Conservation (phyloP, 73 alveolate species). For the Strombidium stylifer region DNA sequence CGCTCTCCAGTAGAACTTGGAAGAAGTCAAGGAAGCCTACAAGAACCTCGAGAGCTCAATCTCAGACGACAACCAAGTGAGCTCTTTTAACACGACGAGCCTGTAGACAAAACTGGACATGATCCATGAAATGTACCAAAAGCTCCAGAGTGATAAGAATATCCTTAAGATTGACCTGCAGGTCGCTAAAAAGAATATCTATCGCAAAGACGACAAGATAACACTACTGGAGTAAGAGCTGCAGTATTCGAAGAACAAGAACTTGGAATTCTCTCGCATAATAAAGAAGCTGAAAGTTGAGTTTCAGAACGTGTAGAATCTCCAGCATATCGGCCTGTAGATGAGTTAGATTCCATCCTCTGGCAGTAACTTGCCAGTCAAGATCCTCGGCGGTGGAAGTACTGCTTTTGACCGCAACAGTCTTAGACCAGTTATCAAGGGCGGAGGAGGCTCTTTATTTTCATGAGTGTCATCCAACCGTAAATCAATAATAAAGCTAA, state of each 20-base stretch:
- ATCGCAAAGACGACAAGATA: conserved; percentile 74
- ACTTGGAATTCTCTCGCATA: too few relatives aligned
- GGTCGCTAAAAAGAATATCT: conserved; percentile 76
- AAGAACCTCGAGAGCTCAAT: conserved; percentile 45
- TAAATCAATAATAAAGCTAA: too few relatives aligned
- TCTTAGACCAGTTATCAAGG: too few relatives aligned
- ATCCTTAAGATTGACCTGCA: conserved; percentile 81
- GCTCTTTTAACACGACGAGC: conserved; percentile 65
- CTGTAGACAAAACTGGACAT: conserved; percentile 77
- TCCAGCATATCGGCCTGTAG: too few relatives aligned
- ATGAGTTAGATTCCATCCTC: too few relatives aligned
- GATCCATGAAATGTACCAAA: conserved; percentile 83
- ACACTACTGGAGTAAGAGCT: conserved; percentile 40
- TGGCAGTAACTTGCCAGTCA: too few relatives aligned
- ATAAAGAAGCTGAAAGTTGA: too few relatives aligned
- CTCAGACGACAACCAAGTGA: conserved; percentile 65
- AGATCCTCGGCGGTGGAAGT: too few relatives aligned
- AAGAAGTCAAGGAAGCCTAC: conserved; percentile 54
- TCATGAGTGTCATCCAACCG: too few relatives aligned
- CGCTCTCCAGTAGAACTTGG: conserved; percentile 51
- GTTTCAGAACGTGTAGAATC: too few relatives aligned
- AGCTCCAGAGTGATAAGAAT: conserved; percentile 76
- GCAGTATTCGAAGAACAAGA: conserved; percentile 12
- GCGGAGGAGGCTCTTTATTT: too few relatives aligned
- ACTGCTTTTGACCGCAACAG: too few relatives aligned